A percentile compares a stretch with the other conserved stretches of the same genome.
phyloP scores from a whole-genome alignment of 225 moss, liverwort and hornwort genomes.

The Ulota crispa region DNA sequence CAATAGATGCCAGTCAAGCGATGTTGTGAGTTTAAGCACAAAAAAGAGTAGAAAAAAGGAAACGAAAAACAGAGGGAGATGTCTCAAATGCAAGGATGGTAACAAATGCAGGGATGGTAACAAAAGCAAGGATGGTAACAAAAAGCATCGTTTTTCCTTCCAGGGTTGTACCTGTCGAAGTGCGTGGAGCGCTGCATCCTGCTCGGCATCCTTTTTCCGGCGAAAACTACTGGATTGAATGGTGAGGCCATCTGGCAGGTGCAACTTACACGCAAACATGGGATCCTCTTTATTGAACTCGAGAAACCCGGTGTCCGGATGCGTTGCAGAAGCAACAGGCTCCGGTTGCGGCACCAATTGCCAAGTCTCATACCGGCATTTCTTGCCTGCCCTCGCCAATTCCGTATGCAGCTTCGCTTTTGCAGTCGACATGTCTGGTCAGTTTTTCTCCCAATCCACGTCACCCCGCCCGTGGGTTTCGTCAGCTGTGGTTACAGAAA shows the following conservation, averaged over 20 bases:
- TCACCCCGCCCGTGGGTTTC: slow-evolving; percentile 13
- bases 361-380: slow-evolving; percentile 56
- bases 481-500: slow-evolving; percentile 20
- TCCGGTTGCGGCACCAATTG: slow-evolving; percentile 45
- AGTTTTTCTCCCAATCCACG: background rate
- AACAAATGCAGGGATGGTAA: too few species aligned
- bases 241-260: slow-evolving; percentile 71
- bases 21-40: background rate
- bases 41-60: background rate
- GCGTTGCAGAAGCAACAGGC: slow-evolving; percentile 17
- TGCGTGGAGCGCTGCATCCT: slow-evolving; percentile 83
- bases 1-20: background rate
- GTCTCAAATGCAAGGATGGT: background rate
- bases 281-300: slow-evolving; percentile 50
- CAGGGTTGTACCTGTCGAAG: slow-evolving; percentile 63
- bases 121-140: background rate
- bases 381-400: slow-evolving; percentile 43
- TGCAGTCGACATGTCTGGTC: slow-evolving; percentile 50
- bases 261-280: slow-evolving; percentile 68
- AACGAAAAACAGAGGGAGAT: background rate
- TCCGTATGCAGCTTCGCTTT: slow-evolving; percentile 60
- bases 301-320: slow-evolving; percentile 32
- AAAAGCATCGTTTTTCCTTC: background rate
- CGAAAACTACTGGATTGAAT: slow-evolving; percentile 74
- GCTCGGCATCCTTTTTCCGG: slow-evolving; percentile 97